Percentiles rank a stretch among this genome's conserved stretches.
Conservation (phyloP, 495 filamentous ascomycete genomes). For the Lophiostoma macrostomum region DNA sequence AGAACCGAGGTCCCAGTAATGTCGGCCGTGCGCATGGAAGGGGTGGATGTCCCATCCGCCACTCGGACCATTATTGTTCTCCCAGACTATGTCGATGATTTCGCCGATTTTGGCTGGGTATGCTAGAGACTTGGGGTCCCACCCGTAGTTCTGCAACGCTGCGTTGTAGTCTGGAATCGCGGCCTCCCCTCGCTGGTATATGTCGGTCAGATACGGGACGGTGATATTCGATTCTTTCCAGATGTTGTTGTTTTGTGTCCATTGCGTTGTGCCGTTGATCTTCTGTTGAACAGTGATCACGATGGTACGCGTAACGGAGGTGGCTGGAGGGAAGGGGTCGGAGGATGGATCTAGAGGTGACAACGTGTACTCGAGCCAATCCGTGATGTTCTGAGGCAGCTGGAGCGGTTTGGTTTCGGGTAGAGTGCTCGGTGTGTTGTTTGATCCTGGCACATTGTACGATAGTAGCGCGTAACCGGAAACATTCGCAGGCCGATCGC, state of each 20-base stretch:
- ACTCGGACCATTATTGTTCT: constrained; percentile 48
- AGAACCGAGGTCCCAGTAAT: constrained; percentile 58
- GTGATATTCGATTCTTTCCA: constrained; percentile 1
- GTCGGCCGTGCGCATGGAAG: constrained; percentile 58
- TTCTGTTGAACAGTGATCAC: constrained; percentile 3
- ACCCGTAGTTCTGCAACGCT: constrained; percentile 48
- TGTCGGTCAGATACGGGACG: constrained; percentile 4
- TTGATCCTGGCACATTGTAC: neutral
- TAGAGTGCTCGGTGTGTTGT: neutral
- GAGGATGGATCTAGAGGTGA: neutral
- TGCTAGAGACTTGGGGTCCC: constrained; percentile 50
- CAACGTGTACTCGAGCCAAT: constrained; percentile 5
- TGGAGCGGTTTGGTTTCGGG: neutral
- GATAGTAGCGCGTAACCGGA: constrained; percentile 1
- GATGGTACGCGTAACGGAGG: neutral
- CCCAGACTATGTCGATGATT: constrained; percentile 59
- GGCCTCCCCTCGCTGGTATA: constrained; percentile 9
- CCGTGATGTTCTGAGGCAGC: neutral
- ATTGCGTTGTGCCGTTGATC: neutral
- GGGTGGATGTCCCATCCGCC: constrained; percentile 58
- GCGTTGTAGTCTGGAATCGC: constrained; percentile 35
- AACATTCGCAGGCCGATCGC: constrained; percentile 1
- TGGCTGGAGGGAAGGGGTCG: neutral
- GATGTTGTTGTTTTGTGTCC: constrained; percentile 5
- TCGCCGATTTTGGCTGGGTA: constrained; percentile 58